These are phyloP conservation scores for Cajanus cajan DNA, from an alignment of 306 rosid species.

Conservation along the genomic window DNA sequence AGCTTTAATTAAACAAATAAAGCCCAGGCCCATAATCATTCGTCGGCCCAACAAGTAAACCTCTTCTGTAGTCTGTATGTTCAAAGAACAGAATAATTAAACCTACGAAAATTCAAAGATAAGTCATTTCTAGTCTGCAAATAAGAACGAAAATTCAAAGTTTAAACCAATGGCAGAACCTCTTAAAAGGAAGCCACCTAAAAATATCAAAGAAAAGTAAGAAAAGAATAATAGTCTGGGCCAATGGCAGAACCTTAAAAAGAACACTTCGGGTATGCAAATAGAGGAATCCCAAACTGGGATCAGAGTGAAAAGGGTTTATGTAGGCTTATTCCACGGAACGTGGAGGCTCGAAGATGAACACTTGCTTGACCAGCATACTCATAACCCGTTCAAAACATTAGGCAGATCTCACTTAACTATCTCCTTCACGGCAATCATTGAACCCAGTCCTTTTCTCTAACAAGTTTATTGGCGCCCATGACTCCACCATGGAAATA, in stretches of 20 bases:
- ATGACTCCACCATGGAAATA: neutral
- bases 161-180: neutral
- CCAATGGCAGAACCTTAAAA: neutral
- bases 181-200: neutral
- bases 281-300: neutral
- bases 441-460: constrained; percentile 32
- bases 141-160: neutral
- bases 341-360: constrained; percentile 33
- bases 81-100: neutral
- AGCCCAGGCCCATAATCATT: constrained; percentile 25
- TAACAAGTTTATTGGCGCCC: neutral
- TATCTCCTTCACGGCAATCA: constrained; percentile 36
- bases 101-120: neutral
- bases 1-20: neutral
- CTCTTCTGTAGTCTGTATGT: neutral
- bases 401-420: constrained; percentile 39
- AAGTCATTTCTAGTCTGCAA: neutral
- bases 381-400: constrained; percentile 23
- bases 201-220: neutral
- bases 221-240: neutral
- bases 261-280: too few species aligned
- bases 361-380: constrained; percentile 19
- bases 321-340: neutral
- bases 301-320: constrained; percentile 33
- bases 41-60: neutral